A percentile compares a stretch with the other conserved stretches of the same genome.
These are phyloP conservation scores for Nannochloropsis oceanica DNA, from an alignment of 108 stramenopile species.

Conservation along the genomic window DNA sequence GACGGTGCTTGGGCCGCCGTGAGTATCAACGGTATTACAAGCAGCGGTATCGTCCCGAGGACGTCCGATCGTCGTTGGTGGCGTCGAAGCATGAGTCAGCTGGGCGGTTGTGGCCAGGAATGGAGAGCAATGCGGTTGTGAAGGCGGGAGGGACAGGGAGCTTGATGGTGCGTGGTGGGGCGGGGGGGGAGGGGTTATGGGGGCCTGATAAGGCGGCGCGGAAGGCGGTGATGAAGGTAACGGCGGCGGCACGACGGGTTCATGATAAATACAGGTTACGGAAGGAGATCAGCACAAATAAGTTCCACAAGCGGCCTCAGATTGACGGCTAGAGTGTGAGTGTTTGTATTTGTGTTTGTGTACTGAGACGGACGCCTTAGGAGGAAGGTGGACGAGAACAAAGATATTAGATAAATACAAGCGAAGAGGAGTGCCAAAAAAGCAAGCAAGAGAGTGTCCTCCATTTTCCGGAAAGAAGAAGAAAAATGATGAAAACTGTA, in stretches of 20 bases:
- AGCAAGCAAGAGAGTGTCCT: too few relatives aligned
- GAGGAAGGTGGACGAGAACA: too few relatives aligned
- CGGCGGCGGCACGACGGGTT: background rate
- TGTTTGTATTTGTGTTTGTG: too few relatives aligned
- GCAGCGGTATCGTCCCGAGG: constrained; percentile 12
- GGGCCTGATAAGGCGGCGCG: background rate
- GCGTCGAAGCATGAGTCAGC: constrained; percentile 3
- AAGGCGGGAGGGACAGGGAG: background rate
- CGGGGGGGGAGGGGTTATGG: background rate
- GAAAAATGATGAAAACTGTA: too few relatives aligned
- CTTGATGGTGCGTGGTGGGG: background rate
- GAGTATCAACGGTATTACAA: constrained; percentile 33
- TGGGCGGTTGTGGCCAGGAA: constrained; percentile 11
- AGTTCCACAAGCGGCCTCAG: background rate
- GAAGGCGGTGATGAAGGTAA: background rate
- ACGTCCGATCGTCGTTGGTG: background rate
- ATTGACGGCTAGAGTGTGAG: background rate
- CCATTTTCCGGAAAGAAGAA: too few relatives aligned
- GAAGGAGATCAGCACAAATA: background rate
- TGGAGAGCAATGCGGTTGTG: background rate
- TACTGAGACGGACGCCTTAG: too few relatives aligned
- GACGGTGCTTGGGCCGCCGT: constrained; percentile 31
- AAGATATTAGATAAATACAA: too few relatives aligned
- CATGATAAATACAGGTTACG: background rate
- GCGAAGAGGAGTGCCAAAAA: too few relatives aligned